These are phyloP conservation scores for Pichia californica DNA, from an alignment of 805 yeast genomes.

Conservation along the genomic window DNA sequence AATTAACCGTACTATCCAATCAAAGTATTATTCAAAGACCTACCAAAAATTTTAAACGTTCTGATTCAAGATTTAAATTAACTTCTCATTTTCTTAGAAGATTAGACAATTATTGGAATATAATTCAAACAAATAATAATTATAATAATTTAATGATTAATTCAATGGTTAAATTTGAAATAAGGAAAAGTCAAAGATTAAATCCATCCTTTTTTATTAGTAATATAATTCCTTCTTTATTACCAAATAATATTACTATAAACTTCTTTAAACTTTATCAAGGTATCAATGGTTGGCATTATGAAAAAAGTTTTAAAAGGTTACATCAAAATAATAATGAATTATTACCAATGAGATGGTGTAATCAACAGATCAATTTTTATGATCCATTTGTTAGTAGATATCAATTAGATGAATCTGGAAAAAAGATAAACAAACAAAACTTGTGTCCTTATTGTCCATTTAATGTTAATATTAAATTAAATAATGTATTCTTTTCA, in stretches of 20 bases:
- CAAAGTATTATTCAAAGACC: too few species aligned
- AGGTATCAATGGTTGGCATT: slow-evolving; percentile 7
- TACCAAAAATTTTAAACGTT: too few species aligned
- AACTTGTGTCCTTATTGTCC: slow-evolving; percentile 29
- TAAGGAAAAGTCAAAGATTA: too few species aligned
- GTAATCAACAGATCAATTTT: slow-evolving; percentile 6
- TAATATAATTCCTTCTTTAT: not conserved
- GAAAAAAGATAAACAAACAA: slow-evolving; percentile 14
- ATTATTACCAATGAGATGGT: slow-evolving; percentile 6
- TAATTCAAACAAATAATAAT: too few species aligned
- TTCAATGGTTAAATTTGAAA: too few species aligned
- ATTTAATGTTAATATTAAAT: slow-evolving; percentile 2
- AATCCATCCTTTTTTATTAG: too few species aligned
- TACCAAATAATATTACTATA: slow-evolving; percentile 5
- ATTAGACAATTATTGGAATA: too few species aligned
- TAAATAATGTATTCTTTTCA: slow-evolving; percentile 16
- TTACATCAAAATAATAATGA: too few species aligned
- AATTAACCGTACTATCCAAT: too few species aligned
- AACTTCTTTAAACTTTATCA: not conserved
- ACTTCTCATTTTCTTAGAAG: too few species aligned
- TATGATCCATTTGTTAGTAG: slow-evolving; percentile 18
- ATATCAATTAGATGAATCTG: not conserved
- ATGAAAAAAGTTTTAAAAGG: slow-evolving; percentile 3
- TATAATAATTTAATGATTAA: too few species aligned
- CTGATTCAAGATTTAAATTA: too few species aligned